Percentiles rank a stretch among this genome's conserved stretches.
Evolutionary conservation across 2,329 filamentous ascomycete genomes (phyloP).

Genomic region (Gremmenia infestans): DNA sequence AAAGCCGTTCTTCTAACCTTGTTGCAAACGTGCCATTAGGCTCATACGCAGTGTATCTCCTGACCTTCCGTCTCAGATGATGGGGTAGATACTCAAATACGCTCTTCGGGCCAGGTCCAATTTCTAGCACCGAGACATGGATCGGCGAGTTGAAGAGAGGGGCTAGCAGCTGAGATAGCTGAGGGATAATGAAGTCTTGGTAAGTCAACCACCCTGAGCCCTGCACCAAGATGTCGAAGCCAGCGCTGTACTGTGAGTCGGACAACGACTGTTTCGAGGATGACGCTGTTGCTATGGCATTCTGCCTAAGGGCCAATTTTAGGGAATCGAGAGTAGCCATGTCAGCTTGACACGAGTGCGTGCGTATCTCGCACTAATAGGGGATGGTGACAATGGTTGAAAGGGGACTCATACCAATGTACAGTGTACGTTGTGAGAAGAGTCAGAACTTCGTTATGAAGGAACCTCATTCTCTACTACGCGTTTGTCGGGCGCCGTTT

Average conservation of each 20-base stretch:
- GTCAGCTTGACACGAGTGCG: constrained; percentile 4
- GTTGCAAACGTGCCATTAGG: constrained; percentile 35
- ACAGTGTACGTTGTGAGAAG: too few relatives aligned
- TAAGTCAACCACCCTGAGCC: constrained; percentile 21
- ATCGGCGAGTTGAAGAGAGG: constrained; percentile 37
- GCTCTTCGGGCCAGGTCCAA: constrained; percentile 53
- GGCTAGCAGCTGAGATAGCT: constrained; percentile 17
- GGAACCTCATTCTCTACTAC: too few relatives aligned
- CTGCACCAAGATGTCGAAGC: constrained; percentile 17
- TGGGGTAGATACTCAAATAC: constrained; percentile 46
- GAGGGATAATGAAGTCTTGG: constrained; percentile 24
- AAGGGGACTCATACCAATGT: too few relatives aligned
- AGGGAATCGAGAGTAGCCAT: constrained; percentile 18
- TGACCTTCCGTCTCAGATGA: constrained; percentile 38
- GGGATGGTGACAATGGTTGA: constrained; percentile 5
- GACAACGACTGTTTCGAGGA: constrained; percentile 14
- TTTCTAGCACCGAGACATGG: constrained; percentile 50
- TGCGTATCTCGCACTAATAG: constrained; percentile 3
- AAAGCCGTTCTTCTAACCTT: constrained; percentile 40
- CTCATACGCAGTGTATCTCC: constrained; percentile 47
- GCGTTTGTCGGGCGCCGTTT: too few relatives aligned
- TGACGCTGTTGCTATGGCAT: constrained; percentile 4
- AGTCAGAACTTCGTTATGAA: too few relatives aligned
- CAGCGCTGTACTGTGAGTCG: constrained; percentile 16
- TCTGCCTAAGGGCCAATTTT: constrained; percentile 15